Percentiles rank a stretch among this genome's conserved stretches.
Evolutionary conservation across 1,284 basidiomycete species (phyloP).

Genomic region (Sporisorium sorghi): DNA sequence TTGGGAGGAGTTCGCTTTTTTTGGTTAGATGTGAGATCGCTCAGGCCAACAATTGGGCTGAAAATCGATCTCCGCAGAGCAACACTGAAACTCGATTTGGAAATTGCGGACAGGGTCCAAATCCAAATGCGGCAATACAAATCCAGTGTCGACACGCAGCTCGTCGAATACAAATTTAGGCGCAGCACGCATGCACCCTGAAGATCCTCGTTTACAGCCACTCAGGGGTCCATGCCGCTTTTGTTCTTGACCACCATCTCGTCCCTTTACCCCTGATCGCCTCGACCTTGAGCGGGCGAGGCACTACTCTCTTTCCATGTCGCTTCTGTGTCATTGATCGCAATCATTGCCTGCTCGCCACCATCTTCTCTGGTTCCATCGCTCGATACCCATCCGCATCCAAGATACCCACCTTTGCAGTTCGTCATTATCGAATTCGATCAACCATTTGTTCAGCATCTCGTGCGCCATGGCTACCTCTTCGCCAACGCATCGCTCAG

Average conservation of each 20-base stretch:
- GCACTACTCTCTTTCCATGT: no score
- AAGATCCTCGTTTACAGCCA: constrained; percentile 20
- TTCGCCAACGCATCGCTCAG: background rate
- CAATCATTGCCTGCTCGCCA: background rate
- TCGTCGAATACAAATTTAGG: background rate
- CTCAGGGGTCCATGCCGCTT: constrained; percentile 24
- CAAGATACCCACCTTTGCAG: no score
- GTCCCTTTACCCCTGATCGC: background rate
- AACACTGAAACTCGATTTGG: background rate
- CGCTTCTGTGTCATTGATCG: background rate
- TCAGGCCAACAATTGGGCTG: background rate
- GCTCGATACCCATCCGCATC: background rate
- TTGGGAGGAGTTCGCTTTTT: no score
- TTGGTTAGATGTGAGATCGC: constrained; percentile 12
- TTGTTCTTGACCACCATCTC: constrained; percentile 2
- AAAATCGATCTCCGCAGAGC: background rate
- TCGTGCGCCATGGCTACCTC: background rate
- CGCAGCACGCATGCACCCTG: constrained; percentile 24
- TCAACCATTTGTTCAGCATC: no score
- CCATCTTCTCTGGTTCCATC: background rate
- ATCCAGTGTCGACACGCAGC: background rate
- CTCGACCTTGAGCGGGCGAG: no score
- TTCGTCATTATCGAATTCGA: no score
- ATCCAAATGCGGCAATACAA: background rate
- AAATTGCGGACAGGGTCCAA: background rate